Percentiles rank a stretch among this genome's conserved stretches.
These are phyloP conservation scores for Jacaranda copaia DNA, from an alignment of 257 asterid species.

Conservation along the genomic window DNA sequence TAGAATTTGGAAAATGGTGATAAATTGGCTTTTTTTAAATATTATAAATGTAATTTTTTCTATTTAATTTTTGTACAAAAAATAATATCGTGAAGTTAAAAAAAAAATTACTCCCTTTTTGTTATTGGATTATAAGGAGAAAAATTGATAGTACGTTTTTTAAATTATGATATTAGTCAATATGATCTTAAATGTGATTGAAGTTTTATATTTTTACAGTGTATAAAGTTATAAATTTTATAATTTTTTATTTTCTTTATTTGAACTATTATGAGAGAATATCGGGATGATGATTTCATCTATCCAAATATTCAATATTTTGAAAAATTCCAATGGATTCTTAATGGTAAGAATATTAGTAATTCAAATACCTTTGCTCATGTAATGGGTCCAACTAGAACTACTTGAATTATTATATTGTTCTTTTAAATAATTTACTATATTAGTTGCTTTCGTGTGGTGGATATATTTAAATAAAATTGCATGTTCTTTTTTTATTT, in stretches of 20 bases:
- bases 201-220: too few species aligned
- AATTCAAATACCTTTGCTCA: not conserved
- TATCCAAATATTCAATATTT: not conserved
- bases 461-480: not conserved
- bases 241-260: not conserved
- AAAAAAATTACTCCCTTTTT: not conserved
- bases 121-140: not conserved
- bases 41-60: too few species aligned
- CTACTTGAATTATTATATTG: slow-evolving; percentile 4
- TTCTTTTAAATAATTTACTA: not conserved
- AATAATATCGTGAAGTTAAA: not conserved
- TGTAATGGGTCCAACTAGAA: slow-evolving; percentile 25
- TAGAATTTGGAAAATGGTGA: not conserved
- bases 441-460: not conserved
- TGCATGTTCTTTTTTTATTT: not conserved
- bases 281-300: not conserved
- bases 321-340: too few species aligned
- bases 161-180: not conserved
- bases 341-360: not conserved
- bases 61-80: too few species aligned
- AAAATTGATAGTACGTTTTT: not conserved
- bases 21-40: not conserved
- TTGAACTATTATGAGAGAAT: not conserved
- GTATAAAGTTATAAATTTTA: too few species aligned
- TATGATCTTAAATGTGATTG: too few species aligned